phyloP scores from a whole-genome alignment of 176 grass and related monocot genomes.

The Secale cereale region DNA sequence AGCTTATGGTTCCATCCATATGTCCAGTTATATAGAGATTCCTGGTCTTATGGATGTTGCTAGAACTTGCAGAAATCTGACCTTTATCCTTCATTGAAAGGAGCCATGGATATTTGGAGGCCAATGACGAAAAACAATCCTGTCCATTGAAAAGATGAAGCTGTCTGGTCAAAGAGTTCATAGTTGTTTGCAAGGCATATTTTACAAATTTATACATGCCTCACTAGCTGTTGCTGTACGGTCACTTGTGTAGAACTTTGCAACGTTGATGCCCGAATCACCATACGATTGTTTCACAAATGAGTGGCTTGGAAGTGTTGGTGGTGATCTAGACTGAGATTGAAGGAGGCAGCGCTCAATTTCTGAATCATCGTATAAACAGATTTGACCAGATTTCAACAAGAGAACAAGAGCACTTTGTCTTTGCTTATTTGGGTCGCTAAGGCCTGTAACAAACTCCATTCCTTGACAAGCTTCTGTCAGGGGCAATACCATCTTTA shows the following conservation, averaged over 20 bases:
- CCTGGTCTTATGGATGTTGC: slow-evolving; percentile 62
- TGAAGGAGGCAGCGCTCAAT: slow-evolving; percentile 74
- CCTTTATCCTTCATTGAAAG: slow-evolving; percentile 75
- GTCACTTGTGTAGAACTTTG: slow-evolving; percentile 60
- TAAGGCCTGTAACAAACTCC: slow-evolving; percentile 64
- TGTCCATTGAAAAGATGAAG: slow-evolving; percentile 25
- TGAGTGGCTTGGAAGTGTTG: slow-evolving; percentile 68
- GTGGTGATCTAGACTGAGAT: slow-evolving; percentile 69
- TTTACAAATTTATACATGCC: slow-evolving; percentile 50
- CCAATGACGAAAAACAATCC: slow-evolving; percentile 57
- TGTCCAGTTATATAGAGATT: slow-evolving; percentile 90
- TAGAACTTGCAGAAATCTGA: slow-evolving; percentile 37
- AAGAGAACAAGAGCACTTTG: slow-evolving; percentile 73
- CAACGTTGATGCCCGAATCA: slow-evolving; percentile 59
- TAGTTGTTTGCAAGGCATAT: slow-evolving; percentile 26
- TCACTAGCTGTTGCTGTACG: slow-evolving; percentile 44
- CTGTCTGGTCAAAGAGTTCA: slow-evolving; percentile 12
- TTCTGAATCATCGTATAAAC: slow-evolving; percentile 86
- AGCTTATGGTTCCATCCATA: slow-evolving; percentile 80
- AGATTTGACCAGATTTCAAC: slow-evolving; percentile 78
- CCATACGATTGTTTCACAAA: slow-evolving; percentile 63
- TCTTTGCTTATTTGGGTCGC: slow-evolving; percentile 63
- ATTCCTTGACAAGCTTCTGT: slow-evolving; percentile 74
- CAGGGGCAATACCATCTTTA: slow-evolving; percentile 83
- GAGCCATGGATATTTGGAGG: slow-evolving; percentile 64